Base-by-base conservation (phyloP, 2,329 filamentous ascomycete species). In the Exophiala sideris region DNA sequence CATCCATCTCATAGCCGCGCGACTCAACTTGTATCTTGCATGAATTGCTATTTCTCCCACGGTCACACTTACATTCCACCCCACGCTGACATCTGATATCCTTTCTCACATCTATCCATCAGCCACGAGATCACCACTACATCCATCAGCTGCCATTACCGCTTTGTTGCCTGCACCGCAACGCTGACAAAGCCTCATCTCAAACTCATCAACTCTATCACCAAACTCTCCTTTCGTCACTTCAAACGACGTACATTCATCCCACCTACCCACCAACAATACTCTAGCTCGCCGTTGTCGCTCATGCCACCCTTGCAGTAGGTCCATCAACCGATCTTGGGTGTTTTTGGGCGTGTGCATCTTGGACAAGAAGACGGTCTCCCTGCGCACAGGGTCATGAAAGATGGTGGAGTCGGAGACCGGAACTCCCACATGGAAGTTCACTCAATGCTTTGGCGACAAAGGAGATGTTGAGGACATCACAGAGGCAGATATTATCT, bases 371-470 rank as follows among this genome's bases (percentile, higher is more conserved):
- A 32, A 60, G 63, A 68, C 66, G 67, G 66, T 67, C 24, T 38
- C 21, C 45, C 32, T 48, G 50, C 48, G 51, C 51, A 50, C 45
- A 48, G 64, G 68, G 66, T 64, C 62, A 68, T 69, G 69, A 73
- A 92, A 87, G 79, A 96, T 97, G 91, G 91, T 94, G 80, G 91
- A 96, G 84, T 88, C 87, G 79, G 91, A 95, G 79, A 82, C 88
- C 77, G 90, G 85, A 81, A 87, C 89, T 78, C 91, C 91, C 72
- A 97, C 91, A 77, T 97, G 92, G 92, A 97, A 97, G 82, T 97
- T 97, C 79, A 97, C 92, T 75, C 92, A 97, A 91, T 97, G 94
- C 80, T 99, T 99, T 77, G 94, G 94, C 75, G 94, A 99, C 79
- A 99, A 99, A 78, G 94, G 94, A 66, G 94, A 99, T 78, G 92